Evolutionary conservation across 108 stramenopile genomes (phyloP), one percentile per base, ranked within the genome.

Genomic region (Skeletonema marinoi): DNA sequence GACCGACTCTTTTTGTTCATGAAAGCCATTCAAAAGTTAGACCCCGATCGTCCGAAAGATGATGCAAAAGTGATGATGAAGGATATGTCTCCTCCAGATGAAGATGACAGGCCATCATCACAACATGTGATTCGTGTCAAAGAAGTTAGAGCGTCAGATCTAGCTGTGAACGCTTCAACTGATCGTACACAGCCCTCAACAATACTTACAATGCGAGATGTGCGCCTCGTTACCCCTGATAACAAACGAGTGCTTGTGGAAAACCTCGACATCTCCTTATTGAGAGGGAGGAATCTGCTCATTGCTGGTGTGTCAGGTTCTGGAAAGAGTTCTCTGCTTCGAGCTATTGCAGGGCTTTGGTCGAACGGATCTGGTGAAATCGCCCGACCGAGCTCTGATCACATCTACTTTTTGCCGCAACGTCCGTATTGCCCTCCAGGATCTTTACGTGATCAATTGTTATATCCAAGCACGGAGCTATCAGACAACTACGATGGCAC

Each of bases 291-390:
- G 59, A 82, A 88, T 44, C 68, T 96, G n/a, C 73, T 96, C 16
- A 91, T 96, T 60, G 73, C 75, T 30, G 96, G 96, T 31, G 71
- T 78, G 3, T 80, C 78, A 33, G 96, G 96, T 13, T 70, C 80
- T 32, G 89, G 89, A 9, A 89, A 89, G 69, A 73, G 70, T 25
- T 73, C 70, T n/a, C 71, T 97, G 46, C 66, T 97, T 17, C 81
- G 96, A 32, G 88, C 89, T 4, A 90, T 97, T 65, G 92, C 94
- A 31, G 96, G 96, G 6, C 79, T 97, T 21, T 95, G 92, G 92
- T 80, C 72, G n/a, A 78, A 85, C 14, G 96, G 96, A 25, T 48
- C 58, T 0, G 96, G 96, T 21, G 66, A 77, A 38, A 91, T 97
- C 65, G 65, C 68, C 0, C 86, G 92, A 11, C 90, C 91, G 0